Percentiles rank a stretch among this genome's conserved stretches.
Evolutionary conservation across 768 basidiomycete genomes (phyloP).

Genomic region (Suillus clintonianus): DNA sequence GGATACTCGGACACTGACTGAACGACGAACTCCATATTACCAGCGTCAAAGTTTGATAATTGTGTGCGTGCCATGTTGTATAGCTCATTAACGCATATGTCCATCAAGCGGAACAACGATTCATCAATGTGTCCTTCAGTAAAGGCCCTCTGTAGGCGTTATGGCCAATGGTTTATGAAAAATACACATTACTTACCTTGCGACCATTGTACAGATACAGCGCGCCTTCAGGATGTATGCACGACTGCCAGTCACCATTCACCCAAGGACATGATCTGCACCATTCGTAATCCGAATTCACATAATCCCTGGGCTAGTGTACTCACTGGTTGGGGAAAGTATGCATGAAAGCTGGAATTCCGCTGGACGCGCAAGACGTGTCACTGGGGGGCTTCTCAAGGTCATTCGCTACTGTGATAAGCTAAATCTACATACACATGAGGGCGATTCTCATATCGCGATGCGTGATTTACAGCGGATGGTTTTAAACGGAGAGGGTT

Average conservation of each 20-base stretch:
- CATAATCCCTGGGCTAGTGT: not conserved
- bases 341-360: not conserved
- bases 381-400: not conserved
- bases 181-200: conserved; percentile 31
- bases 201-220: conserved; percentile 49
- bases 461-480: not conserved
- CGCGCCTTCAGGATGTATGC: conserved; percentile 54
- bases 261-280: not conserved
- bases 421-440: not conserved
- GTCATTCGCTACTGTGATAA: not conserved
- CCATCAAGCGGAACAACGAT: not conserved
- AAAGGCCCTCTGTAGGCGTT: not conserved
- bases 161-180: not conserved
- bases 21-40: not conserved
- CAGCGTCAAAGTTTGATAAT: not conserved
- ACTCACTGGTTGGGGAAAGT: not conserved
- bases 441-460: not conserved
- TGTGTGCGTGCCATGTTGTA: not conserved
- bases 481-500: not conserved
- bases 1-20: not conserved
- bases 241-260: not conserved
- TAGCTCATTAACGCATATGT: not conserved
- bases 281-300: not conserved
- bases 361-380: not conserved
- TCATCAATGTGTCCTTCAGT: not conserved